phyloP scores from a whole-genome alignment of 768 basidiomycete species.

The Macrolepiota fuliginosa region DNA sequence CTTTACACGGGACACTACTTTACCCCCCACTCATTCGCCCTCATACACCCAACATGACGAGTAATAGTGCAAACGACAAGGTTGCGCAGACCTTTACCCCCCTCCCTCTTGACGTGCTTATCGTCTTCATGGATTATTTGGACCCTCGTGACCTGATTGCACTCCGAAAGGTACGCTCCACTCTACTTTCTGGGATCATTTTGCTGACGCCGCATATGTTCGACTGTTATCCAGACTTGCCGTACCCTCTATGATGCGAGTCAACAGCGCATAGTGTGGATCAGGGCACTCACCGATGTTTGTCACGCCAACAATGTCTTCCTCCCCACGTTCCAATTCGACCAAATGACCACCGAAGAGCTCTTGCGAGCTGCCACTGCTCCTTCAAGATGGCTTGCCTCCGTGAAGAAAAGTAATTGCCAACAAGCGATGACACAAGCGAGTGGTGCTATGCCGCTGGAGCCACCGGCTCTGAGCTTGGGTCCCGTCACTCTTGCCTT shows the following conservation, averaged over 20 bases:
- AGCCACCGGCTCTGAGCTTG: background rate
- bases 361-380: slow-evolving; percentile 16
- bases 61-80: background rate
- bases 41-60: background rate
- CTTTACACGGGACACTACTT: background rate
- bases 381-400: slow-evolving; percentile 12
- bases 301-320: slow-evolving; percentile 17
- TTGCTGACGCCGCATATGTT: background rate
- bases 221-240: slow-evolving; percentile 13
- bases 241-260: slow-evolving; percentile 11
- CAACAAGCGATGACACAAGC: background rate
- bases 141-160: slow-evolving; percentile 2
- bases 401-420: background rate
- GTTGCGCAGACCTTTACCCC: background rate
- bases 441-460: background rate
- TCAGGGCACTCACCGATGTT: slow-evolving; percentile 16
- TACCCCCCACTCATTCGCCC: background rate
- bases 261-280: slow-evolving; percentile 18
- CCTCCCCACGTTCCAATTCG: slow-evolving; percentile 17
- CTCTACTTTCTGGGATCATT: background rate
- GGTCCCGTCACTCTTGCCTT: background rate
- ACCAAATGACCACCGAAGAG: slow-evolving; percentile 16
- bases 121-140: slow-evolving; percentile 2
- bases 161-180: slow-evolving; percentile 3
- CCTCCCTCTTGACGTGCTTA: slow-evolving; percentile 7